Conservation (phyloP, 306 rosid species). For the Arachis hypogaea region DNA sequence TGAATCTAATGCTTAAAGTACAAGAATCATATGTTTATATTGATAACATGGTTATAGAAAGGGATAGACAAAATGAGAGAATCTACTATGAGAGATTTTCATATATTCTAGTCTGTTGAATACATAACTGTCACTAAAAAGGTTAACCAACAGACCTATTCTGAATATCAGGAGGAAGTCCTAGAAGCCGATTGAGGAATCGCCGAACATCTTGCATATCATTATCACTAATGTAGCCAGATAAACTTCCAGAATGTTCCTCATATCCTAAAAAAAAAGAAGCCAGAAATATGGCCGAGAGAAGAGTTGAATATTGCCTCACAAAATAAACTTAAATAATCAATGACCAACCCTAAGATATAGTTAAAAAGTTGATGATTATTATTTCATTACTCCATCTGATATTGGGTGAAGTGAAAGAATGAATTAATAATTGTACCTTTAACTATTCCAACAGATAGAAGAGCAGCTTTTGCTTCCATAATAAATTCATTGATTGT, state of each 20-base stretch:
- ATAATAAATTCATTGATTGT: conserved; percentile 71
- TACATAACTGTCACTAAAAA: neutral
- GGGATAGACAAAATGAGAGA: neutral
- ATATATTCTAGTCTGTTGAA: neutral
- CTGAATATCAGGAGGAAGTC: conserved; percentile 91
- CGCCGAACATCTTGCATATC: conserved; percentile 97
- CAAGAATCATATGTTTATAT: conserved; percentile 34
- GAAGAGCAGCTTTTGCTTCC: conserved; percentile 87
- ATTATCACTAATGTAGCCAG: conserved; percentile 85
- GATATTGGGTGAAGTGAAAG: neutral
- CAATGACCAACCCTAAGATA: neutral
- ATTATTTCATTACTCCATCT: conserved; percentile 7
- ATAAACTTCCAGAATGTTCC: conserved; percentile 62
- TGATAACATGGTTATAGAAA: neutral
- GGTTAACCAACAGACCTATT: conserved; percentile 59
- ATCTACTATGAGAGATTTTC: neutral
- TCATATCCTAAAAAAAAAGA: conserved; percentile 58
- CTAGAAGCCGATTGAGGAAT: conserved; percentile 93
- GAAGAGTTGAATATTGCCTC: neutral
- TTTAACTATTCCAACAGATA: conserved; percentile 91
- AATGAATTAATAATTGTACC: conserved; percentile 57
- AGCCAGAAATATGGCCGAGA: conserved; percentile 22
- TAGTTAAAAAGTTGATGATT: neutral
- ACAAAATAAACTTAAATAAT: neutral
- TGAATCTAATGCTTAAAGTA: conserved; percentile 36